A percentile compares a stretch with the other conserved stretches of the same genome.
phyloP scores from a whole-genome alignment of 257 asterid genomes.

The Scutellaria barbata region DNA sequence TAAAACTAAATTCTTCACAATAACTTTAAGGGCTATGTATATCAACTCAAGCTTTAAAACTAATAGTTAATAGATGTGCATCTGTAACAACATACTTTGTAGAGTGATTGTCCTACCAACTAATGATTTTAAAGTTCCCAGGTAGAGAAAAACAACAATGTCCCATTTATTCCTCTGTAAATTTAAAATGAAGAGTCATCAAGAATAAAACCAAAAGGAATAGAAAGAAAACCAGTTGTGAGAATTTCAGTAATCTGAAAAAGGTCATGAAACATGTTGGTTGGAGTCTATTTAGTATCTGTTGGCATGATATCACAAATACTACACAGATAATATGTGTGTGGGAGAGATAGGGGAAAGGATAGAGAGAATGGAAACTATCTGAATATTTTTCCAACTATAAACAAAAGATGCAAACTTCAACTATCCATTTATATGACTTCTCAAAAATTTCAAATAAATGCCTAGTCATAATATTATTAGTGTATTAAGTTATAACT shows the following conservation, averaged over 20 bases:
- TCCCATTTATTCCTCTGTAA: constrained; percentile 91
- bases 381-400: too few relatives aligned
- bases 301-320: too few relatives aligned
- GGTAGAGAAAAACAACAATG: constrained; percentile 70
- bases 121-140: constrained; percentile 74
- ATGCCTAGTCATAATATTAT: too few relatives aligned
- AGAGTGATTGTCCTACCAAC: constrained; percentile 61
- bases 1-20: too few relatives aligned
- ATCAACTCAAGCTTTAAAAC: constrained; percentile 10
- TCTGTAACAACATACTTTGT: constrained; percentile 65
- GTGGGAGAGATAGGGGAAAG: too few relatives aligned
- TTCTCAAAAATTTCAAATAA: too few relatives aligned
- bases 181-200: constrained; percentile 28
- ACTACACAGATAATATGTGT: too few relatives aligned
- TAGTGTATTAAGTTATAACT: too few relatives aligned
- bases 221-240: constrained; percentile 19
- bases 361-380: too few relatives aligned
- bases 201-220: constrained; percentile 17
- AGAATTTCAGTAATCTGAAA: constrained; percentile 23
- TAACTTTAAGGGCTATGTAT: background rate
- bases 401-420: too few relatives aligned
- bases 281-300: background rate
- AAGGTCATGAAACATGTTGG: background rate
- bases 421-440: too few relatives aligned
- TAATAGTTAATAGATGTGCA: constrained; percentile 34